Evolutionary conservation across 768 basidiomycete genomes (phyloP).

Genomic region (Phanerodontia chrysosporium): DNA sequence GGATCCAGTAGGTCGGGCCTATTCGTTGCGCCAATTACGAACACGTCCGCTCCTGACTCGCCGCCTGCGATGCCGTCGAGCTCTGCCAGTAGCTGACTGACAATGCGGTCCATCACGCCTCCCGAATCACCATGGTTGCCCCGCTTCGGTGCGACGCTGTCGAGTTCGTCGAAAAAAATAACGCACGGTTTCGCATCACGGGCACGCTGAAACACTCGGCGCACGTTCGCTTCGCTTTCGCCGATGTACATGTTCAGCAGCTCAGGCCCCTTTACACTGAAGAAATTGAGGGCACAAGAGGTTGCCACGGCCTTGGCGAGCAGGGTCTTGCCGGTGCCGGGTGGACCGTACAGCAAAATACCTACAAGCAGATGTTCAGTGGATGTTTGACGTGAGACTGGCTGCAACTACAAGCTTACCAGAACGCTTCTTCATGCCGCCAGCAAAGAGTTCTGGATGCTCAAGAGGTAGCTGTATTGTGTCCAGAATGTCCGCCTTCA

Average conservation of each 20-base stretch:
- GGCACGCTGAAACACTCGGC: slow-evolving; percentile 86
- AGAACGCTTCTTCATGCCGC: slow-evolving; percentile 92
- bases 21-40: slow-evolving; percentile 95
- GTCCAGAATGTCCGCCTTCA: slow-evolving; percentile 92
- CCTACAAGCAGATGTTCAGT: slow-evolving; percentile 38
- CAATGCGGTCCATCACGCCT: slow-evolving; percentile 97
- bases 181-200: slow-evolving; percentile 91
- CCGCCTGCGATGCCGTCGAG: slow-evolving; percentile 83
- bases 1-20: slow-evolving; percentile 89
- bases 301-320: slow-evolving; percentile 96
- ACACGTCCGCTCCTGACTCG: slow-evolving; percentile 63
- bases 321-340: slow-evolving; percentile 93
- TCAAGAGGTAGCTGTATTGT: slow-evolving; percentile 92
- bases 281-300: slow-evolving; percentile 91
- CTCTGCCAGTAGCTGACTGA: slow-evolving; percentile 90
- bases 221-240: slow-evolving; percentile 96
- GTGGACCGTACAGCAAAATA: slow-evolving; percentile 89
- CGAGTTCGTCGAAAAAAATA: slow-evolving; percentile 95
- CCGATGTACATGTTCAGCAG: slow-evolving; percentile 98
- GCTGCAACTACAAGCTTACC: slow-evolving; percentile 40
- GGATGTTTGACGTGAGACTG: background rate
- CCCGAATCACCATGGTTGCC: slow-evolving; percentile 96
- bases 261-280: slow-evolving; percentile 96
- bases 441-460: slow-evolving; percentile 83
- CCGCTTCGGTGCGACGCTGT: slow-evolving; percentile 90